Evolutionary conservation across 75 land plant genomes (phyloP).

Genomic region (Selaginella tamariscina): DNA sequence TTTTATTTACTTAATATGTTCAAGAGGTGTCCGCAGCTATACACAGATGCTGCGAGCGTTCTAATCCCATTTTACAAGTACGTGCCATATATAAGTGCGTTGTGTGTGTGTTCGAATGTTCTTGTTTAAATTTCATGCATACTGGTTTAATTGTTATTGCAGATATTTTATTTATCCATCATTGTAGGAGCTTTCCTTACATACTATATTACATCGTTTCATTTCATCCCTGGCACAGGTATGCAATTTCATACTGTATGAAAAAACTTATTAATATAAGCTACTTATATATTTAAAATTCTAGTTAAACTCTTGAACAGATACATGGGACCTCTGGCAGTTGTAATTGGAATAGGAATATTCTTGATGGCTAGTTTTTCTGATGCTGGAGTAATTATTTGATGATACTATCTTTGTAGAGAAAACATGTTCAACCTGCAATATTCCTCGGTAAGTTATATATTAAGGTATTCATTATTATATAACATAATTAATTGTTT

Average conservation of each 20-base stretch:
- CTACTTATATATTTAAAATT: slow-evolving; percentile 13
- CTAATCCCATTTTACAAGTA: slow-evolving; percentile 90
- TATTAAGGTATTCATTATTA: no score
- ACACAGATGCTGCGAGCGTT: slow-evolving; percentile 69
- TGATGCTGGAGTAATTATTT: slow-evolving; percentile 87
- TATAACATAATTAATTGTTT: background rate
- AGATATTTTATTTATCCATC: slow-evolving; percentile 66
- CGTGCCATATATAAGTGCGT: background rate
- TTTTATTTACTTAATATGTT: no score
- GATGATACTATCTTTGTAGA: slow-evolving; percentile 60
- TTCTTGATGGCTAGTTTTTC: slow-evolving; percentile 85
- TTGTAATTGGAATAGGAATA: slow-evolving; percentile 47
- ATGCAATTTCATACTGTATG: background rate
- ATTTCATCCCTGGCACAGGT: slow-evolving; percentile 91
- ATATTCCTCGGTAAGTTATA: slow-evolving; percentile 50
- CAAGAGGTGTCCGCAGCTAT: slow-evolving; percentile 38
- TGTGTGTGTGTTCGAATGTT: background rate
- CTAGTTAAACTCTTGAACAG: no score
- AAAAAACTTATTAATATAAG: no score
- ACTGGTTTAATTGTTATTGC: slow-evolving; percentile 19
- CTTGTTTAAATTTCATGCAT: background rate
- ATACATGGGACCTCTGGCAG: slow-evolving; percentile 53
- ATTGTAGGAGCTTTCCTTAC: slow-evolving; percentile 59
- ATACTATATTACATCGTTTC: slow-evolving; percentile 41
- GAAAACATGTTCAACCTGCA: slow-evolving; percentile 86